Evolutionary conservation across 768 basidiomycete species (phyloP), one percentile per base, ranked within the genome.

Genomic region (Tulasnella sp.): DNA sequence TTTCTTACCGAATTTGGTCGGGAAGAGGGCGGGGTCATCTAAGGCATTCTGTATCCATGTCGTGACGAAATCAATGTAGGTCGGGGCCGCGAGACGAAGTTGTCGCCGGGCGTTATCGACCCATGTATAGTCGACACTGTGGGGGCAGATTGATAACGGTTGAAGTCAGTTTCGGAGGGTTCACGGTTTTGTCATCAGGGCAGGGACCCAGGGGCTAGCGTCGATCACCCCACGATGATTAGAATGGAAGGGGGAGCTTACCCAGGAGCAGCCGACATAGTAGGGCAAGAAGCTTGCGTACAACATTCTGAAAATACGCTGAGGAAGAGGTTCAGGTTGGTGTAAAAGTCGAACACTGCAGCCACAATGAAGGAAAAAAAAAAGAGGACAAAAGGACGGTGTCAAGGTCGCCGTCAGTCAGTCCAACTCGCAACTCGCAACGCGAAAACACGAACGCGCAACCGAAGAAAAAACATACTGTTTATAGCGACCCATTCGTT

Each of bases 401-500:
- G 27, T 39, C 9, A 39, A 62, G 62, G n/a, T 72, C 19, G 3
- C 48, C 48, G 48, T 2, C 18, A 27, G 42, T 71, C 78, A 74
- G 78, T 48, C 52, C 78, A 79, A 31, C 42, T 71, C 31, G 42
- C 71, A 71, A 79, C 42, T n/a, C n/a, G 34, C 34, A 27, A 72
- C n/a, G n/a, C n/a, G 36, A 36, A 27, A 5, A 38, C 16, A 27
- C 38, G 14, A 34, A 19, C 38, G 71, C 36, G 74, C 73, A 8
- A 21, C 52, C 36, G 40, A 5, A 0, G 19, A 4, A 85, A 0
- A 24, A 4, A 85, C 87, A 83, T 78, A 88, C 87, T 82, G 80
- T 87, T 87, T 75, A 88, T 85, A 7, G 87, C 88, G 10, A 88
- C 87, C 88, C 88, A 88, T 81, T 88, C 88, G 81, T 87, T 88